A percentile compares a stretch with the other conserved stretches of the same genome.
Conservation (phyloP, 768 basidiomycete genomes). For the Boletus vermiculosoides region DNA sequence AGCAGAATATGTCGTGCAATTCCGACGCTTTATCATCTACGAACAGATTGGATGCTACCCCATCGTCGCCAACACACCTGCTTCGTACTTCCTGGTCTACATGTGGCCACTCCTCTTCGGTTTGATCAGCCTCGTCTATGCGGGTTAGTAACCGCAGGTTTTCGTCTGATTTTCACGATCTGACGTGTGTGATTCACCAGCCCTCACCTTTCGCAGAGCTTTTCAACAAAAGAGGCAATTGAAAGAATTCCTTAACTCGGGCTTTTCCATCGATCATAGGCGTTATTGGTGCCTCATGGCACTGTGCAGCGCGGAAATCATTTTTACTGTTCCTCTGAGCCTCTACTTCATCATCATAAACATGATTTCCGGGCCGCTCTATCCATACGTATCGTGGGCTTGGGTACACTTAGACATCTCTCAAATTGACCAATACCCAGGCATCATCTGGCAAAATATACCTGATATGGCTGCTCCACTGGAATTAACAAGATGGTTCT, state of each 20-base stretch:
- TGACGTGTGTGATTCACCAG: constrained; percentile 13
- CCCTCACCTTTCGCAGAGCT: constrained; percentile 16
- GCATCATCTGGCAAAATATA: constrained; percentile 38
- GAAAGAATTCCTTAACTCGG: constrained; percentile 1
- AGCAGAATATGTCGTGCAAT: constrained; percentile 29
- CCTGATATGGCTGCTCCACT: constrained; percentile 16
- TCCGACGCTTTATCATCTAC: constrained; percentile 21
- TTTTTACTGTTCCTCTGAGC: constrained; percentile 40
- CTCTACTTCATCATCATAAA: constrained; percentile 36
- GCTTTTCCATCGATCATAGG: constrained; percentile 38
- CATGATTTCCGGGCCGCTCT: background rate
- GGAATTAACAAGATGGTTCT: constrained; percentile 43
- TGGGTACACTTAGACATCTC: constrained; percentile 51
- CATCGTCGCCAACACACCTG: constrained; percentile 3
- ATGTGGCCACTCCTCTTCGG: constrained; percentile 22
- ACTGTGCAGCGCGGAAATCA: constrained; percentile 39
- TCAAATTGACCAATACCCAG: constrained; percentile 38
- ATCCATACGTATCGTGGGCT: constrained; percentile 47
- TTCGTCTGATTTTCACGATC: background rate
- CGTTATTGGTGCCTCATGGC: constrained; percentile 55
- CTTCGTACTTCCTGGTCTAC: constrained; percentile 16
- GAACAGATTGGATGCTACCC: constrained; percentile 31
- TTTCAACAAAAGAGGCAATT: constrained; percentile 4
- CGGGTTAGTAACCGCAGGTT: constrained; percentile 11
- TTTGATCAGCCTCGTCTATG: constrained; percentile 22